Evolutionary conservation across 371 early-diverging fungal genomes (phyloP).

Genomic region (Massospora cicadina): DNA sequence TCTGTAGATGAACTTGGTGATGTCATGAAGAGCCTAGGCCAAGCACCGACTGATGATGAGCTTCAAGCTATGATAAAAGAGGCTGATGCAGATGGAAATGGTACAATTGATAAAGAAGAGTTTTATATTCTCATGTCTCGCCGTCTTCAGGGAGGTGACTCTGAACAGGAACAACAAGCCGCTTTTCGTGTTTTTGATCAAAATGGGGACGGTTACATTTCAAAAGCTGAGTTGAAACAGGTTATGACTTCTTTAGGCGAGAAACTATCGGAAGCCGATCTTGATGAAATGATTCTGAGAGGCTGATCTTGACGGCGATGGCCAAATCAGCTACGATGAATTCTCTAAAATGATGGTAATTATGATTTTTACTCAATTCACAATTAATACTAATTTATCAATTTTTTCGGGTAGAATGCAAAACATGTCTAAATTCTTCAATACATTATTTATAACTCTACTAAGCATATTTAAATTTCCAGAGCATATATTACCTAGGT

Average conservation of each 20-base stretch:
- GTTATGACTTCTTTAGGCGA: slow-evolving; percentile 28
- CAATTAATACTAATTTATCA: no score
- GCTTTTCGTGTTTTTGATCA: slow-evolving; percentile 32
- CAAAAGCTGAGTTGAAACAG: slow-evolving; percentile 26
- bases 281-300: slow-evolving; percentile 24
- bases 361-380: neutral
- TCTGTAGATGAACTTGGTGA: slow-evolving; percentile 22
- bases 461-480: no score
- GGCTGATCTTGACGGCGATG: slow-evolving; percentile 68
- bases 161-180: slow-evolving; percentile 17
- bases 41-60: slow-evolving; percentile 2
- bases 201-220: slow-evolving; percentile 29
- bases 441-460: no score
- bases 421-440: no score
- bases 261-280: slow-evolving; percentile 2
- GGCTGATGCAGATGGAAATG: neutral
- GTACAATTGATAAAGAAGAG: neutral
- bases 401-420: no score
- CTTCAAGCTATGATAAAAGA: slow-evolving; percentile 5
- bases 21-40: slow-evolving; percentile 22
- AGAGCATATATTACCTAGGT: no score
- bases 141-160: neutral
- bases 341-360: slow-evolving; percentile 61
- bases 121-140: slow-evolving; percentile 1
- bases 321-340: slow-evolving; percentile 66